Evolutionary conservation across 2,329 filamentous ascomycete species (phyloP), one percentile per base, ranked within the genome.

Genomic region (Huntiella decipiens): DNA sequence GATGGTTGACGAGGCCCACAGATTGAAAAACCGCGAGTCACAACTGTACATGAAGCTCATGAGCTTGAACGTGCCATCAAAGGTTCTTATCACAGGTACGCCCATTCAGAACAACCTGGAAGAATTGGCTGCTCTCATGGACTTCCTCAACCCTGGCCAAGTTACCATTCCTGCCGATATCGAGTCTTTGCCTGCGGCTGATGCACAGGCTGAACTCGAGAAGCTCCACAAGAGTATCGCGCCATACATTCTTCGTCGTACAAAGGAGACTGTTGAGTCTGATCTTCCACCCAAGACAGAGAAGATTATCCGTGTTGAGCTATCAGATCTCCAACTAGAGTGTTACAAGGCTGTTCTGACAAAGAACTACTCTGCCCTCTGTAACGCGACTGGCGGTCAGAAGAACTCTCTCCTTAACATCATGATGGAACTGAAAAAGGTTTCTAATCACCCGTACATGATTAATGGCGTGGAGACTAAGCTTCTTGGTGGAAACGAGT

Each of bases 371-470:
- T 78, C 86, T 28, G 91, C 88, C 3, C 70, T 98, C 31, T 94
- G 92, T 55, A 83, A 94, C 56, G 88, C 86, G 39, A 79, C 80
- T 38, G 84, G 77, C 50, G 91, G 88, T 4, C 84, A 92, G 60
- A 96, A 94, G 62, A 88, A 93, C 53, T 96, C 88, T 0, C 66
- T 98, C 11, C 67, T 98, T 52, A 98, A 98, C 62, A 91, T 98
- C 59, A 95, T 98, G 76, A 98, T 98, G 91, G 91, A 98, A 61
- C 63, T 98, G 56, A 98, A 98, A 67, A 98, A 98, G 63, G 86
- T 91, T 59, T 96, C 88, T 64, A 98, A 98, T 56, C 91, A 98
- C 58, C 88, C 91, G 1, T 93, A 95, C 64, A 92, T 98, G 79
- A 96, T 98, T 55, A 81, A 83, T 2, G 87, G 86, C 51, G 88